Evolutionary conservation across 2,329 filamentous ascomycete genomes (phyloP), one percentile per base, ranked within the genome.

Genomic region (Paecilomyces niveus): DNA sequence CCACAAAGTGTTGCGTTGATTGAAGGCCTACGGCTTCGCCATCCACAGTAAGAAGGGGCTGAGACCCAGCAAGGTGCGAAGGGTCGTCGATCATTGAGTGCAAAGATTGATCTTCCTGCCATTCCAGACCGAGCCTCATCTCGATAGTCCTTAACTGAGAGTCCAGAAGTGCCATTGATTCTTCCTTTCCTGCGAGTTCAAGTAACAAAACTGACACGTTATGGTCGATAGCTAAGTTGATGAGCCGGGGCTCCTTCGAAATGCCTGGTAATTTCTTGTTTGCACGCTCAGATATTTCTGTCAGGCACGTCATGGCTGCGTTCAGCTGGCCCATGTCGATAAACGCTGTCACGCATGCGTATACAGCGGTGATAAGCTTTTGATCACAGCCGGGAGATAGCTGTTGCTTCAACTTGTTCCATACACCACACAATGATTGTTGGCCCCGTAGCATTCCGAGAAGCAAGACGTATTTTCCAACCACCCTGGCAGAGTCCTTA

Each of bases 91-190:
- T 51, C 35, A 60, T 61, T 33, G 59, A 51, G 57, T 70, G 67
- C 15, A 57, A 29, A 11, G 64, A 63, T 13, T 55, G 45, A 7
- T 63, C 58, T 49, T 59, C 29, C 6, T 65, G 49, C 71, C 72
- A 74, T 39, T 54, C 60, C 8, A 73, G 56, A 5, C 72, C 72
- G n/a, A 74, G 59, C 53, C 64, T 65, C 21, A 53, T 59, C 55
- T 75, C 73, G 55, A 75, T 64, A 13, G 63, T 49, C n/a, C 56
- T 13, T 6, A 74, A 58, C 39, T 68, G 62, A 22, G 18, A 21
- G 33, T 68, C 54, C 26, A 75, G 61, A n/a, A 74, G 55, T 31
- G 49, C 54, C 8, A 59, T 29, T 22, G 65, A 66, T 18, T 70
- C 64, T 24, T 61, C 35, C 3, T 63, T 59, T 21, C 62, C 61